A percentile compares a stretch with the other conserved stretches of the same genome.
Evolutionary conservation across 805 yeast species (phyloP).

Genomic region (Naumovozyma baii): DNA sequence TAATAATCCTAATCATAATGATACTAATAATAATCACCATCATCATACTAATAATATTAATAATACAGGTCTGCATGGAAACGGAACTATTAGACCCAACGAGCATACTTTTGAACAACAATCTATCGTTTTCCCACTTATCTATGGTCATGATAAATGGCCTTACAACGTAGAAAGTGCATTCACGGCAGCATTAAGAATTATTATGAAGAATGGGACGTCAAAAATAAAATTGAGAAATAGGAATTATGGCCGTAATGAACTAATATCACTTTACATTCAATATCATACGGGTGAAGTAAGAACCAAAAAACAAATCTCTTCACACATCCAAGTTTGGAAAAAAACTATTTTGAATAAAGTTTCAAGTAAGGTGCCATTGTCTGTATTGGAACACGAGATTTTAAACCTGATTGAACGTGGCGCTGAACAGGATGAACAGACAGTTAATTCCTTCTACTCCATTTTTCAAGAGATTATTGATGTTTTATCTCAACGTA

Average conservation of each 20-base stretch:
- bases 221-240: conserved; percentile 79
- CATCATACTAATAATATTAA: too few relatives aligned
- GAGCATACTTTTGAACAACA: background rate
- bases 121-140: conserved; percentile 4
- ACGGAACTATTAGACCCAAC: background rate
- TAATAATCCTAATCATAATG: too few relatives aligned
- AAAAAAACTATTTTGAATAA: conserved; percentile 44
- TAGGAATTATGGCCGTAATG: conserved; percentile 89
- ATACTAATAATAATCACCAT: too few relatives aligned
- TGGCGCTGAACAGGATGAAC: conserved; percentile 26
- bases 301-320: conserved; percentile 86
- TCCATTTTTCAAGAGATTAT: conserved; percentile 23
- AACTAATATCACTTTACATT: conserved; percentile 79
- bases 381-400: conserved; percentile 21
- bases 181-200: conserved; percentile 69
- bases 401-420: conserved; percentile 25
- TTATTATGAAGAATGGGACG: conserved; percentile 84
- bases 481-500: conserved; percentile 2
- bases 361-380: conserved; percentile 14
- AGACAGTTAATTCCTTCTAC: conserved; percentile 19
- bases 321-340: conserved; percentile 92
- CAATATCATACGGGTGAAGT: conserved; percentile 65
- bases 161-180: conserved; percentile 80
- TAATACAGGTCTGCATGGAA: too few relatives aligned
- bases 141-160: conserved; percentile 50